Evolutionary conservation across 345 rosid species (phyloP), one percentile per base, ranked within the genome.

Genomic region (Euphorbia tirucalli): DNA sequence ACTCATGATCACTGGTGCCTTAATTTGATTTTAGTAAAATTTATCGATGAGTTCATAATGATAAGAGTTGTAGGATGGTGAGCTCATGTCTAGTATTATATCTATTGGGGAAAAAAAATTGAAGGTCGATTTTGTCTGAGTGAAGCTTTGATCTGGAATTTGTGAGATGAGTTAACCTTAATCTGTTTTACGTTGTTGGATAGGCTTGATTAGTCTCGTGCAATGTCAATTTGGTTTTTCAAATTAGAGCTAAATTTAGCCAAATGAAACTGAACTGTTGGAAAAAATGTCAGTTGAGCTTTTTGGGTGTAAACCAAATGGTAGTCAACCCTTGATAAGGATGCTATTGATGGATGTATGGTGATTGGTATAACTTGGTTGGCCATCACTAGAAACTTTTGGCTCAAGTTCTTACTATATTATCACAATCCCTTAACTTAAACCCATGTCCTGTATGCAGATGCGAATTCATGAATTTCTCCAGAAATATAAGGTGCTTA

Each of bases 381-480:
- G 25, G 52, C 8, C 59, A 32, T 63, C 11, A 30, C 44, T 18
- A 21, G 55, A 35, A 48, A 16, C 8, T 41, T 15, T 3, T 19
- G n/a, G 30, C 57, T 6, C 65, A 44, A 44, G 15, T 18, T 39
- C 5, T 39, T 5, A 16, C 37, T 1, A 2, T 28, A 28, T 25
- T 56, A 67, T n/a, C 16, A 30, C 21, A 30, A 31, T 43, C 48
- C 32, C 11, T 37, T 30, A 35, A 37, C 57, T 67, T 46, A 39
- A 56, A 61, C 65, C 10, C 43, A 54, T 79, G 48, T 8, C 76
- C 75, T 43, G 37, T 46, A 16, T 65, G 74, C 82, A 89, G 95
- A 67, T 91, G 97, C 57, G 79, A 74, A 46, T 91, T 84, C 81
- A 57, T 84, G 84, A 91, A 91, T 79, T 91, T 89, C 61, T 72